Evolutionary conservation across 2,329 filamentous ascomycete genomes (phyloP).

Genomic region (Fusarium lateritium): DNA sequence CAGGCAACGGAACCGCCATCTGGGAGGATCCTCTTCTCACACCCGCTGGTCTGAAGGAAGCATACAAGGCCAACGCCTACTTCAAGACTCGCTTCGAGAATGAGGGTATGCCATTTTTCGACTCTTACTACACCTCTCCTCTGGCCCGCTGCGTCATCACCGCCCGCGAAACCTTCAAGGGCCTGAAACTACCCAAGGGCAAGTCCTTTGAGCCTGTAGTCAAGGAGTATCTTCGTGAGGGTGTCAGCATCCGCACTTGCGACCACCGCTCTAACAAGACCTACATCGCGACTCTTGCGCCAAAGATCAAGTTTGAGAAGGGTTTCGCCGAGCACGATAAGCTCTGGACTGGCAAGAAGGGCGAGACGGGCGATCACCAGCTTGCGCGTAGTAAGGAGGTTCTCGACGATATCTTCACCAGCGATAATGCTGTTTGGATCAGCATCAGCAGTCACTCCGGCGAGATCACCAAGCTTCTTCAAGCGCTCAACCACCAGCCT

Average conservation of each 20-base stretch:
- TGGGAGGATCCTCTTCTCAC: slow-evolving; percentile 78
- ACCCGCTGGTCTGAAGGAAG: slow-evolving; percentile 68
- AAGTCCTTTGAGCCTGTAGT: slow-evolving; percentile 70
- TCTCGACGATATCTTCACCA: slow-evolving; percentile 70
- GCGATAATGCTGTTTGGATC: slow-evolving; percentile 68
- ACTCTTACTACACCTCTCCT: slow-evolving; percentile 76
- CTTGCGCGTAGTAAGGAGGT: slow-evolving; percentile 63
- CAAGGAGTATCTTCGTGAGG: slow-evolving; percentile 77
- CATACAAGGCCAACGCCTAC: slow-evolving; percentile 70
- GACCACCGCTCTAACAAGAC: slow-evolving; percentile 71
- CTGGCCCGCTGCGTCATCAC: slow-evolving; percentile 75
- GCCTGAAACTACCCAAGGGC: slow-evolving; percentile 65
- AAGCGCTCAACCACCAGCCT: slow-evolving; percentile 71
- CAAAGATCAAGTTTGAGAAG: slow-evolving; percentile 69
- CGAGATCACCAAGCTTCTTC: slow-evolving; percentile 66
- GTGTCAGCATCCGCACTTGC: slow-evolving; percentile 78
- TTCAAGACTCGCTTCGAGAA: slow-evolving; percentile 68
- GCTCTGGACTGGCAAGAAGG: slow-evolving; percentile 60
- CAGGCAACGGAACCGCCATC: slow-evolving; percentile 73
- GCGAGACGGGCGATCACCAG: slow-evolving; percentile 64
- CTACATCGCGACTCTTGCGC: slow-evolving; percentile 67
- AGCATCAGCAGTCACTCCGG: slow-evolving; percentile 74
- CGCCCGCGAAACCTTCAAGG: slow-evolving; percentile 71
- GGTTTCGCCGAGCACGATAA: slow-evolving; percentile 71
- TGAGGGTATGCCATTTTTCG: slow-evolving; percentile 71